These are phyloP conservation scores for Suhomyces tanzawaensis DNA, from an alignment of 805 yeast species.

Conservation along the genomic window DNA sequence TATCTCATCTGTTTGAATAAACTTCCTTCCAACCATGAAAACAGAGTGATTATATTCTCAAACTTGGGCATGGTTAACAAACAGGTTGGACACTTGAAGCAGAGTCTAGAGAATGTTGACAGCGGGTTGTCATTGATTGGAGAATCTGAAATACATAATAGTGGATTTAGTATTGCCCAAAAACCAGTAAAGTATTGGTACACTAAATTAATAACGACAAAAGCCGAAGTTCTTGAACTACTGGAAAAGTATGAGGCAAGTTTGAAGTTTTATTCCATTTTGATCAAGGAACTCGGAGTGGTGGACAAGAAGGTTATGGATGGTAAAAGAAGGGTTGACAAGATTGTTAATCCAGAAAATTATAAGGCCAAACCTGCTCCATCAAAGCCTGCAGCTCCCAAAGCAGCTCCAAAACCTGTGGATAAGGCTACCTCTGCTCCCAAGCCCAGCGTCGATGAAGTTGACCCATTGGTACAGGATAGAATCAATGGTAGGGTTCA, in stretches of 20 bases:
- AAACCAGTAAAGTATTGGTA: conserved; percentile 67
- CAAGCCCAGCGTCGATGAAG: conserved; percentile 45
- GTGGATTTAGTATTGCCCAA: conserved; percentile 37
- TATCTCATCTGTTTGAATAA: conserved; percentile 51
- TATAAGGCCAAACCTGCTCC: conserved; percentile 16
- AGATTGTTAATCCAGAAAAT: conserved; percentile 56
- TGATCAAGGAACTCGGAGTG: conserved; percentile 63
- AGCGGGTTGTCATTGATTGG: conserved; percentile 43
- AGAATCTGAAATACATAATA: conserved; percentile 24
- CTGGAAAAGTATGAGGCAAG: conserved; percentile 70
- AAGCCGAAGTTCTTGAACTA: conserved; percentile 84
- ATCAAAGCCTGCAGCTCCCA: conserved; percentile 7
- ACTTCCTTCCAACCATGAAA: conserved; percentile 63
- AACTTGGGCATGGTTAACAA: conserved; percentile 54
- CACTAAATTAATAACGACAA: conserved; percentile 63
- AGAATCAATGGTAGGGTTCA: conserved; percentile 9
- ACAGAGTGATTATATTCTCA: conserved; percentile 66
- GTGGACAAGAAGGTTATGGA: conserved; percentile 66
- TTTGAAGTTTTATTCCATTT: conserved; percentile 53
- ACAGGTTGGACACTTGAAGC: conserved; percentile 13
- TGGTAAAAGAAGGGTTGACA: conserved; percentile 76
- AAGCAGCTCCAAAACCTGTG: conserved; percentile 8
- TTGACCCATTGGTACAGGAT: conserved; percentile 11
- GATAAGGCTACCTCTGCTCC: conserved; percentile 10
- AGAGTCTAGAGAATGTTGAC: conserved; percentile 26